Evolutionary conservation across 2,329 filamentous ascomycete species (phyloP).

Genomic region (Alternaria novae-zelandiae): DNA sequence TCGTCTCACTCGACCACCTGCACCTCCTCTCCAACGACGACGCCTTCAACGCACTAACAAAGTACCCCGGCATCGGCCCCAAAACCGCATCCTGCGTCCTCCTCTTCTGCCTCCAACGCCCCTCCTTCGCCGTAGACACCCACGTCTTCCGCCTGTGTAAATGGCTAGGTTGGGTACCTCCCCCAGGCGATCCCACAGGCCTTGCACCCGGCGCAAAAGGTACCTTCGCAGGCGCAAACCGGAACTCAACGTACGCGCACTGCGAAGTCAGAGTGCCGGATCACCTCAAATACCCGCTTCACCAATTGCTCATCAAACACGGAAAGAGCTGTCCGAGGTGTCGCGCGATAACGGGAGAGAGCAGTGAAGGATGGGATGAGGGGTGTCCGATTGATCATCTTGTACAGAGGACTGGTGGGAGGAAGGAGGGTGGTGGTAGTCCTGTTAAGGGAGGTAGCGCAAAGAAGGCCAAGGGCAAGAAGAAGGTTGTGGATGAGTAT

Average conservation of each 20-base stretch:
- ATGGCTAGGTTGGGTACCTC: conserved; percentile 68
- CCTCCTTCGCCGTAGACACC: conserved; percentile 70
- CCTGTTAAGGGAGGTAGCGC: conserved; percentile 21
- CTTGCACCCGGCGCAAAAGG: conserved; percentile 45
- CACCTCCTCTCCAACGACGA: conserved; percentile 62
- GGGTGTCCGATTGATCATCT: conserved; percentile 70
- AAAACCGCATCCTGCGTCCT: conserved; percentile 71
- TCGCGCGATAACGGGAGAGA: conserved; percentile 65
- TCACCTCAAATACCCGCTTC: conserved; percentile 67
- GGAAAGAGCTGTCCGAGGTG: conserved; percentile 68
- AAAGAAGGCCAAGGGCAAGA: conserved; percentile 22
- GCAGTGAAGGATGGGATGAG: conserved; percentile 67
- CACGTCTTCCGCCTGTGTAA: conserved; percentile 69
- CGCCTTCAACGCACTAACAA: conserved; percentile 63
- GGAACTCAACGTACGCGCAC: conserved; percentile 64
- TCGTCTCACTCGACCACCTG: conserved; percentile 70
- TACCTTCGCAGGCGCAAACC: conserved; percentile 53
- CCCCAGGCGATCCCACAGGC: conserved; percentile 43
- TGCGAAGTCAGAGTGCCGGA: conserved; percentile 67
- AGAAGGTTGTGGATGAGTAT: conserved; percentile 21
- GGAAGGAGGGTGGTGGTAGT: conserved; percentile 49
- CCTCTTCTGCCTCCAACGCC: conserved; percentile 68
- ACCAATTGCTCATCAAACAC: conserved; percentile 67
- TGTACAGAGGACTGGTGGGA: conserved; percentile 62
- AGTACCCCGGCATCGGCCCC: conserved; percentile 68